Evolutionary conservation across 306 rosid species (phyloP).

Genomic region (Dalbergia cochinchinensis): DNA sequence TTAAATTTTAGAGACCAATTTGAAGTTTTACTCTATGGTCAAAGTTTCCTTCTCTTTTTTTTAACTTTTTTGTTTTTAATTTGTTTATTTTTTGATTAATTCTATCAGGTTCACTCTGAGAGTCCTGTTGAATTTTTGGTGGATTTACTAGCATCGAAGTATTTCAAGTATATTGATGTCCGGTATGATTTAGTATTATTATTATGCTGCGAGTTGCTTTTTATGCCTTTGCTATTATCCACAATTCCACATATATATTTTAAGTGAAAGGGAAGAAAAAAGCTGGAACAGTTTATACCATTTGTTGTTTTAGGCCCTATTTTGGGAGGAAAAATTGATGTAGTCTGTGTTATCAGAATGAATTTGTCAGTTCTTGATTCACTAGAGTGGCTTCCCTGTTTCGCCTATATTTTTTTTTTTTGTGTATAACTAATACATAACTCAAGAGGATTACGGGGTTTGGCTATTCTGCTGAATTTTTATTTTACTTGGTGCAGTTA

Average conservation of each 20-base stretch:
- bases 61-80: not conserved
- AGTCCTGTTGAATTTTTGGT: constrained; percentile 44
- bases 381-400: not conserved
- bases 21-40: not conserved
- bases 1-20: not conserved
- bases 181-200: constrained; percentile 61
- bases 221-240: not conserved
- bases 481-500: constrained; percentile 64
- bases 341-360: not conserved
- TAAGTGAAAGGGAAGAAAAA: not conserved
- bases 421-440: constrained; percentile 1
- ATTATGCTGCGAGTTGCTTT: constrained; percentile 7
- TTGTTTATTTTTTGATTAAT: constrained; percentile 11
- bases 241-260: not conserved
- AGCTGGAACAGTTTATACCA: not conserved
- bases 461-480: constrained; percentile 24
- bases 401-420: not conserved
- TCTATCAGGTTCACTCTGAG: constrained; percentile 61
- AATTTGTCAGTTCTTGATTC: constrained; percentile 15
- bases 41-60: not conserved
- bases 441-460: constrained; percentile 17
- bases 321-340: not conserved
- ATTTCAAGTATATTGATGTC: constrained; percentile 78
- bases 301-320: not conserved
- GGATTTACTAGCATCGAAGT: constrained; percentile 75